Evolutionary conservation across 2,329 filamentous ascomycete species (phyloP), one percentile per base, ranked within the genome.

Genomic region (Grosmannia serpens): DNA sequence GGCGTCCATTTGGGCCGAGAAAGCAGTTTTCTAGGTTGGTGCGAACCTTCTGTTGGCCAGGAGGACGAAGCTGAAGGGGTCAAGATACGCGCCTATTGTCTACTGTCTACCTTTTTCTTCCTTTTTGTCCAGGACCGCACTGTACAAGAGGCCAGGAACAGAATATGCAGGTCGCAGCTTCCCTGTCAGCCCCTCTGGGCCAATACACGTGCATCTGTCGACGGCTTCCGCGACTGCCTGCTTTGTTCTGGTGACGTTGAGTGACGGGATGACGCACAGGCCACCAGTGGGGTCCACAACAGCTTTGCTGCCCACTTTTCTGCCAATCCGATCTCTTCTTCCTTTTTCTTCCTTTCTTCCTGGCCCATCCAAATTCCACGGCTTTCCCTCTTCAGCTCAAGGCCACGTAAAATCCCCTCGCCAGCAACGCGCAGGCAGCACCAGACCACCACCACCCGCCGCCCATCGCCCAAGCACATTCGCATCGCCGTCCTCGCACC

Each of bases 391-490:
- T 52, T 35, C 46, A 49, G 46, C 46, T 24, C n/a, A 27, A 33
- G 9, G 55, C 55, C 55, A 57, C 55, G 55, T 53, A 57, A 57
- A 27, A 24, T 57, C 55, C 35, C 22, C 46, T 46, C 47, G 26
- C 17, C n/a, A 56, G 27, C 46, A 41, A 55, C 47, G 47, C 47
- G 47, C 47, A 50, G 24, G 47, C 47, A 50, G 47, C 47, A 50
- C 26, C 15, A n/a, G n/a, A 49, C 46, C 22, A 51, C 35, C 6
- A 20, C 41, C 35, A 15, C n/a, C 20, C 29, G 27, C 24, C 24
- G 41, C 9, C 27, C 38, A 47, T 29, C 27, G n/a, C 33, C 22
- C 38, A n/a, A 9, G 11, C 55, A 31, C 53, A 49, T 26, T 41
- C 11, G 27, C 38, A 31, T 31, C 22, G 17, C 26, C 26, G 31